phyloP scores from a whole-genome alignment of 2,329 filamentous ascomycete species.

The Xylariaceae sp. region DNA sequence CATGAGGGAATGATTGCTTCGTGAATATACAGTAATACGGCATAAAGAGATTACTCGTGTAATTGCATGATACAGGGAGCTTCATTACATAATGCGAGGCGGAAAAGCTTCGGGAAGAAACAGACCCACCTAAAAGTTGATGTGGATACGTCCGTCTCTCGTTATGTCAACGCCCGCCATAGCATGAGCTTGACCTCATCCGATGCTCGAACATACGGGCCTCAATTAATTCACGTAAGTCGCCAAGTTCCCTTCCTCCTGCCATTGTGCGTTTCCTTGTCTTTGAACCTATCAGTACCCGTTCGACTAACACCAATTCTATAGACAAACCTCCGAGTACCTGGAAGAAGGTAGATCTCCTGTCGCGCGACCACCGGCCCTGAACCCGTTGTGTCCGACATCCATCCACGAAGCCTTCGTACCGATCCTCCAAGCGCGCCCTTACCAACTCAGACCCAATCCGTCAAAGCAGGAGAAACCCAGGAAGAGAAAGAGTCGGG shows the following conservation, averaged over 20 bases:
- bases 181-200: background rate
- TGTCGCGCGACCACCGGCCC: background rate
- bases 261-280: too few relatives aligned
- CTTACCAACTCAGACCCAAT: too few relatives aligned
- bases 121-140: constrained; percentile 14
- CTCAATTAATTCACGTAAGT: background rate
- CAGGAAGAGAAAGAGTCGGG: background rate
- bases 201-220: background rate
- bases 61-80: background rate
- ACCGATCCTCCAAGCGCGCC: too few relatives aligned
- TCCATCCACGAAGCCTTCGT: too few relatives aligned
- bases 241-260: too few relatives aligned
- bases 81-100: background rate
- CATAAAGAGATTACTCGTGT: background rate
- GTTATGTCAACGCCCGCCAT: background rate
- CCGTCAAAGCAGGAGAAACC: background rate
- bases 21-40: background rate
- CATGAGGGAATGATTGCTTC: too few relatives aligned
- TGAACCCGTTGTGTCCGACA: background rate
- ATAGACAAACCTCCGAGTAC: background rate
- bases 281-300: too few relatives aligned
- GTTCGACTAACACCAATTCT: constrained; percentile 2
- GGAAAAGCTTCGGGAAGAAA: constrained; percentile 13
- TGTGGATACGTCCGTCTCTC: background rate
- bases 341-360: background rate